These are phyloP conservation scores for Lunasporangiospora selenospora DNA, from an alignment of 192 early-diverging fungal genomes.

Conservation along the genomic window DNA sequence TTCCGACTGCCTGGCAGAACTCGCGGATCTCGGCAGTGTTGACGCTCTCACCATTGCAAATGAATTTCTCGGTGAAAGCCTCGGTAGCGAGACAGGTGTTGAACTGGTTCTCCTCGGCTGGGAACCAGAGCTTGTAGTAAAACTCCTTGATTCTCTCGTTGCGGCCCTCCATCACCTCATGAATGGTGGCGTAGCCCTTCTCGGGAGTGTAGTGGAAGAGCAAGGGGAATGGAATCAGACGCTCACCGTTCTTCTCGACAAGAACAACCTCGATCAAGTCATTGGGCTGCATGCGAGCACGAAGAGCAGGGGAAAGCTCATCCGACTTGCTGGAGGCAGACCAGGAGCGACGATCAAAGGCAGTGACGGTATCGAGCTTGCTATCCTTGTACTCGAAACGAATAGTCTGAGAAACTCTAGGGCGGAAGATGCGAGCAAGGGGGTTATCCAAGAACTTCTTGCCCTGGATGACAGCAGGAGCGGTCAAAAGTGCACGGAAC, in stretches of 20 bases:
- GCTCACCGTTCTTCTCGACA: conserved; percentile 66
- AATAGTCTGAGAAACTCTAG: conserved; percentile 64
- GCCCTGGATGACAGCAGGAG: conserved; percentile 81
- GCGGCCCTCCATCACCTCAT: conserved; percentile 86
- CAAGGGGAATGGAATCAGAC: conserved; percentile 78
- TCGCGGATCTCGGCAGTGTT: conserved; percentile 69
- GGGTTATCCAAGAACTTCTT: conserved; percentile 71
- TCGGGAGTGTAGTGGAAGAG: conserved; percentile 82
- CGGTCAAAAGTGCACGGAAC: conserved; percentile 84
- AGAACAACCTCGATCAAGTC: conserved; percentile 66
- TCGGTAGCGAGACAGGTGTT: conserved; percentile 57
- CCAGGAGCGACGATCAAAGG: conserved; percentile 61
- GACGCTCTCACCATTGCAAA: conserved; percentile 66
- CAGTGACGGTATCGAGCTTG: conserved; percentile 54
- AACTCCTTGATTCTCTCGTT: conserved; percentile 88
- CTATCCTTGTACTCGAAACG: conserved; percentile 47
- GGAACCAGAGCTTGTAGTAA: conserved; percentile 86
- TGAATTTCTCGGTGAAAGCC: conserved; percentile 70
- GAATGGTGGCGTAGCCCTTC: conserved; percentile 83
- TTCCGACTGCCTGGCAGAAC: conserved; percentile 81
- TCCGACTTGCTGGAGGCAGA: conserved; percentile 57
- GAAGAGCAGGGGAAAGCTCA: conserved; percentile 55
- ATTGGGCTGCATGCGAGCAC: conserved; percentile 56
- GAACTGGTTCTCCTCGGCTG: conserved; percentile 48
- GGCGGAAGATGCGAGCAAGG: conserved; percentile 67